phyloP scores from a whole-genome alignment of 176 grass and related monocot genomes.

The Zoysia japonica region DNA sequence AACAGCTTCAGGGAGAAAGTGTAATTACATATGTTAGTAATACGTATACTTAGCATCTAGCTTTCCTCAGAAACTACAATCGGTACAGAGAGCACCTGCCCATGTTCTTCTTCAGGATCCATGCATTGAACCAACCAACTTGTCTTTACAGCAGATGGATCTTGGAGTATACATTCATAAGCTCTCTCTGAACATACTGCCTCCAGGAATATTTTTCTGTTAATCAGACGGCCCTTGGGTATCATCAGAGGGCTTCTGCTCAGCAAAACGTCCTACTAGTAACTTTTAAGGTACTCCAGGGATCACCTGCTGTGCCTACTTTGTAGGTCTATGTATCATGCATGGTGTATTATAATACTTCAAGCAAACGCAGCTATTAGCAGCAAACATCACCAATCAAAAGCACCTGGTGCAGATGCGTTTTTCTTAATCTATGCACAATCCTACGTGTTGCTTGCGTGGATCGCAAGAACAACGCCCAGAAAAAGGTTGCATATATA shows the following conservation, averaged over 20 bases:
- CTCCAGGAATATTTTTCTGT: not conserved
- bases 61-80: not conserved
- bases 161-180: not conserved
- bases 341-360: too few relatives aligned
- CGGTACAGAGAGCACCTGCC: not conserved
- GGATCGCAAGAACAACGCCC: slow-evolving; percentile 1
- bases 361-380: too few relatives aligned
- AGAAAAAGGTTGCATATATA: not conserved
- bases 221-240: not conserved
- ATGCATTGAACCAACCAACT: not conserved
- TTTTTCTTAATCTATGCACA: not conserved
- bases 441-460: slow-evolving; percentile 2
- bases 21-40: too few relatives aligned
- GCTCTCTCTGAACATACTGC: not conserved
- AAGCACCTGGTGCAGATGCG: not conserved
- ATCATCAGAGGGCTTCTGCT: slow-evolving; percentile 18
- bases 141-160: slow-evolving; percentile 27
- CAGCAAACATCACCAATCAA: not conserved
- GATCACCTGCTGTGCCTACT: not conserved
- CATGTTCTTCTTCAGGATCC: not conserved
- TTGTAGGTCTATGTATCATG: not conserved
- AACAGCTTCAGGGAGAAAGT: not conserved
- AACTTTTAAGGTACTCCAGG: too few relatives aligned
- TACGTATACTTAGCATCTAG: not conserved
- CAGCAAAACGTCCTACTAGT: too few relatives aligned